These are phyloP conservation scores for Sedum album DNA, from an alignment of 164 flowering plant genomes.

Conservation along the genomic window DNA sequence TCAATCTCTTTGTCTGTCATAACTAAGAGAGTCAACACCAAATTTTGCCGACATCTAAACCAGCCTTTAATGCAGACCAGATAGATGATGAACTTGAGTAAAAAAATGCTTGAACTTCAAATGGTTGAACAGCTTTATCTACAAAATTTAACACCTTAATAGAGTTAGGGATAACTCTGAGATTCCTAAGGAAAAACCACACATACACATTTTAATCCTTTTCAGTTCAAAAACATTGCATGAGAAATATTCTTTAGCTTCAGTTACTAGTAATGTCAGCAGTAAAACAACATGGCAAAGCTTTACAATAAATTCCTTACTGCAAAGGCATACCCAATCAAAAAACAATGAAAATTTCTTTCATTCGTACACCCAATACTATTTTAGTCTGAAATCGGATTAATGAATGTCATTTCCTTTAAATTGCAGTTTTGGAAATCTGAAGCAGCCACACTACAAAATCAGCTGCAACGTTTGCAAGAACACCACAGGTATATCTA, in stretches of 20 bases:
- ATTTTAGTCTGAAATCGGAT: not conserved
- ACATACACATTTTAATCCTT: not conserved
- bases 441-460: constrained; percentile 35
- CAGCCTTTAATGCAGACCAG: not conserved
- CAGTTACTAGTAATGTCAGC: too few relatives aligned
- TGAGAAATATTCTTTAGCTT: not conserved
- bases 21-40: not conserved
- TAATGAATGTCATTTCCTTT: constrained; percentile 3
- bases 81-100: not conserved
- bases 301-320: too few relatives aligned
- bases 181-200: not conserved
- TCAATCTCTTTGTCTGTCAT: not conserved
- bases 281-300: too few relatives aligned
- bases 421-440: constrained; percentile 36
- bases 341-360: too few relatives aligned
- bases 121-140: not conserved
- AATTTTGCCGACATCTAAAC: not conserved
- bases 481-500: constrained; percentile 28
- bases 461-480: constrained; percentile 30
- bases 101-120: not conserved
- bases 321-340: too few relatives aligned
- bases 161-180: not conserved
- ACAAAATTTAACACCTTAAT: not conserved
- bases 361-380: too few relatives aligned
- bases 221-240: not conserved